Evolutionary conservation across 176 grass and related monocot genomes (phyloP), one percentile per base, ranked within the genome.

Genomic region (Thinopyrum elongatum): DNA sequence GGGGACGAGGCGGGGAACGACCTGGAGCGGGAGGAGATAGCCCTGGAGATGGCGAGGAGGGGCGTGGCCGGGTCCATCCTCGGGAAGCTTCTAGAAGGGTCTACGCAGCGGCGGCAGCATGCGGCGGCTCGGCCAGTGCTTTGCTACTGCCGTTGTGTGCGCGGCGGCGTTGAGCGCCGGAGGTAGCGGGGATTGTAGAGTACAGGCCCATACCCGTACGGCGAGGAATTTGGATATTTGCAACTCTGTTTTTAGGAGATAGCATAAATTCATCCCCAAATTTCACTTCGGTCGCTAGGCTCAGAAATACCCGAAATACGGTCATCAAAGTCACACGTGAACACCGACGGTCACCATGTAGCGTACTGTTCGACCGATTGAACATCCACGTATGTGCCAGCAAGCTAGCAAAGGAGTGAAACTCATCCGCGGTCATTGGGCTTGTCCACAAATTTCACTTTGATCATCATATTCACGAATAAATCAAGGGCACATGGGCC

Each of bases 1-100:
- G 82, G 77, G 86, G 83, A 21, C 31, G 70, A 60, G 88, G 77
- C 11, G 25, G 72, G 82, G 84, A 68, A 86, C 79, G 79, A 65
- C 74, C 74, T 89, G 82, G 86, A 84, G 82, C 63, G 85, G 26
- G 86, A 65, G 62, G 70, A 88, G 39, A 94, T 65, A 61, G 90
- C 88, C 76, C 88, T 95, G 75, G 94, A 96, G 80, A 99, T 87
- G 49, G 90, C 84, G 76, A 91, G 88, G n/a, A 93, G 75, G n/a
- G 97, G 94, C 58, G 88, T 31, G 42, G 93, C 77, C 53, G 85
- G 85, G 71, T 94, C 97, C 94, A 99, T 98, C 49, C 7, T 80
- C 46, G 12, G 1, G 75, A 60, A 84, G 85, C 71, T 72, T 66
- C 74, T 59, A 44, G 26, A 61, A 51, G 75, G 84, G 2, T 35